Evolutionary conservation across 2,329 filamentous ascomycete species (phyloP).

Genomic region (Ceratocystis cacaofunesta): DNA sequence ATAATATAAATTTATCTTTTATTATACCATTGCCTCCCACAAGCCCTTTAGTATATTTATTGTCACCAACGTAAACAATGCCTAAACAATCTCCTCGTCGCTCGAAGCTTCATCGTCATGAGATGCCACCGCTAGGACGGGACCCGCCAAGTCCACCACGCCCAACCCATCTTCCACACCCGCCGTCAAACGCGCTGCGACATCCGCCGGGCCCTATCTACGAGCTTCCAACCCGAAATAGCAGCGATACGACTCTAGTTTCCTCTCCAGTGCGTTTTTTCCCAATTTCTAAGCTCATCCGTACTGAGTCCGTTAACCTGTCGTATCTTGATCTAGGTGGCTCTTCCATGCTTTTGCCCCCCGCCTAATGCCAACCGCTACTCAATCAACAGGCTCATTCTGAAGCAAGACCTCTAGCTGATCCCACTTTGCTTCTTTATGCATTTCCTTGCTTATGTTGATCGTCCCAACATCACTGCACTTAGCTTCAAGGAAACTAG

Average conservation of each 20-base stretch:
- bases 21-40: not conserved
- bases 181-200: not conserved
- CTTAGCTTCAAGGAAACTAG: conserved; percentile 50
- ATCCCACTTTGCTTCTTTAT: conserved; percentile 50
- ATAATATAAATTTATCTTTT: not conserved
- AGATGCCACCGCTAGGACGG: too few relatives aligned
- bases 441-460: conserved; percentile 53
- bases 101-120: not conserved
- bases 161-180: not conserved
- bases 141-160: not conserved
- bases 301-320: not conserved
- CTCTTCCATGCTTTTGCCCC: not conserved
- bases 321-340: not conserved
- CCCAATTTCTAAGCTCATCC: not conserved
- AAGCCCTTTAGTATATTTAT: not conserved
- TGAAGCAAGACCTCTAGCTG: conserved; percentile 43
- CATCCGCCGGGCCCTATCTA: not conserved
- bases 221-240: not conserved
- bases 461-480: conserved; percentile 55
- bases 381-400: conserved; percentile 29
- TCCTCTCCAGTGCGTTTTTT: not conserved
- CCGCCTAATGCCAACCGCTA: not conserved
- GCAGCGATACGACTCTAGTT: not conserved
- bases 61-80: not conserved
- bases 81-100: not conserved